Evolutionary conservation across 306 rosid genomes (phyloP).

Genomic region (Sesbania bispinosa): DNA sequence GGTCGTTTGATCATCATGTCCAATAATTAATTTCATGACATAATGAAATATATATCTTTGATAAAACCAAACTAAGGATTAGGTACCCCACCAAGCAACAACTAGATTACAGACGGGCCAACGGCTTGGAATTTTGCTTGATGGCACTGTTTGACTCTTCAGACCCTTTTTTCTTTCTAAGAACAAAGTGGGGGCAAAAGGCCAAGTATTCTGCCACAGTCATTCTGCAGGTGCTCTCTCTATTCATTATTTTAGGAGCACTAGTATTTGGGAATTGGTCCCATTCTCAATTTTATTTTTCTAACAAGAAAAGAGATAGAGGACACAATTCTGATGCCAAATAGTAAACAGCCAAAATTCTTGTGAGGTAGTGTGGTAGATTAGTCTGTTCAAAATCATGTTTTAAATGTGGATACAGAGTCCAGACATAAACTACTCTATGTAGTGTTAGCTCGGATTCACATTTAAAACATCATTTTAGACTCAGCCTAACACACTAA

Average conservation of each 20-base stretch:
- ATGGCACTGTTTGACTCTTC: conserved; percentile 10
- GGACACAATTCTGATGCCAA: background rate
- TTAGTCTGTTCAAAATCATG: no score
- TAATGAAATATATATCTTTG: conserved; percentile 23
- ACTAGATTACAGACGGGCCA: background rate
- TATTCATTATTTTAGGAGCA: background rate
- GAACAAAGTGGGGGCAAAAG: background rate
- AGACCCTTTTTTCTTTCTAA: background rate
- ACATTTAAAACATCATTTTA: no score
- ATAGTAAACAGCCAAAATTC: conserved; percentile 1
- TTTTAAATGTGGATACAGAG: no score
- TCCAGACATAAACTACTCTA: no score
- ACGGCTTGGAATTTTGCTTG: background rate
- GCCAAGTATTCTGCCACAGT: background rate
- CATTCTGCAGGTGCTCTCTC: background rate
- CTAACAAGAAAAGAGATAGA: background rate
- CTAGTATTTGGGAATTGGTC: background rate
- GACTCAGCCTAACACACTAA: no score
- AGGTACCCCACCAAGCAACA: conserved; percentile 26
- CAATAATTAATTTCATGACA: conserved; percentile 26
- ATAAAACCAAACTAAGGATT: conserved; percentile 27
- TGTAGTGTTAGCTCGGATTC: no score
- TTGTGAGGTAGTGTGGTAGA: background rate
- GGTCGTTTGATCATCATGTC: conserved; percentile 14
- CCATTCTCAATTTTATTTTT: background rate